These are phyloP conservation scores for Mycena vitilis DNA, from an alignment of 768 basidiomycete genomes.

Conservation along the genomic window DNA sequence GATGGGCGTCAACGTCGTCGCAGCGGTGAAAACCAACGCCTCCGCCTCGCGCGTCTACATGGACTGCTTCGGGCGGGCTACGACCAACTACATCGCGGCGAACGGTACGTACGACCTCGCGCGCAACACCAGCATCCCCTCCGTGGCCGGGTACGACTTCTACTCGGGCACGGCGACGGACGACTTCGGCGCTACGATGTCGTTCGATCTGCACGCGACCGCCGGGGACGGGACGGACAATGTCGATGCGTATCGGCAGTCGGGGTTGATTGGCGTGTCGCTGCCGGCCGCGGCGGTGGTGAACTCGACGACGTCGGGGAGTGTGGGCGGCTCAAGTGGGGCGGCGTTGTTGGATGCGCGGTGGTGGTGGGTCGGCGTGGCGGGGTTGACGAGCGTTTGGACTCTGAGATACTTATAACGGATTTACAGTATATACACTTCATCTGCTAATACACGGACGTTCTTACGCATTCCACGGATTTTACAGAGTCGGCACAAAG, in stretches of 20 bases:
- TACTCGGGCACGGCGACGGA: constrained; percentile 41
- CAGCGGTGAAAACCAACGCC: constrained; percentile 41
- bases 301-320: constrained; percentile 23
- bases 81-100: constrained; percentile 46
- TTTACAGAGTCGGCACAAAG: too few relatives aligned
- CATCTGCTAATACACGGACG: too few relatives aligned
- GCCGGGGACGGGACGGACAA: constrained; percentile 21
- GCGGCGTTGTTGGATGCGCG: too few relatives aligned
- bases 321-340: neutral
- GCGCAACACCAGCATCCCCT: constrained; percentile 42
- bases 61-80: constrained; percentile 45
- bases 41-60: constrained; percentile 50
- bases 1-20: constrained; percentile 8
- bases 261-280: constrained; percentile 29
- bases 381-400: too few relatives aligned
- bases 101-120: constrained; percentile 46
- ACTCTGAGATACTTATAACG: too few relatives aligned
- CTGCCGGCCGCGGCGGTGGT: constrained; percentile 20
- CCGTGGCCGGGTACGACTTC: constrained; percentile 50
- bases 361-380: too few relatives aligned
- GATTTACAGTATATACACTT: too few relatives aligned
- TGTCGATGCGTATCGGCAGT: constrained; percentile 27
- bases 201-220: constrained; percentile 30
- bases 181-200: constrained; percentile 34
- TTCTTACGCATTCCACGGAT: neutral